Percentiles rank a stretch among this genome's conserved stretches.
Conservation (phyloP, 176 grass and related monocot genomes). For the Lolium rigidum region DNA sequence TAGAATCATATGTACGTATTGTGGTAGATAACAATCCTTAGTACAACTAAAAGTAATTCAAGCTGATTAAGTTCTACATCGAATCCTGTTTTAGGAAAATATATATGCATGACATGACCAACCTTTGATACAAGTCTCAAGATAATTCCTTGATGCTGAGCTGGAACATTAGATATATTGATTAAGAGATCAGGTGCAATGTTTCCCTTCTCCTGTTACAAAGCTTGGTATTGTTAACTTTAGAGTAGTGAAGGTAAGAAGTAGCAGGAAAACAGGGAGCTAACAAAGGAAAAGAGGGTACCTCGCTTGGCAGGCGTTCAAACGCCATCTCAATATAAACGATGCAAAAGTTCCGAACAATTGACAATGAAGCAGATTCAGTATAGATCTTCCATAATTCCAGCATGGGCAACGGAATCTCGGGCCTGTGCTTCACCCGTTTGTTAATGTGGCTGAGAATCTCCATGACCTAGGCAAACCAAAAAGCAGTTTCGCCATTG, state of each 20-base stretch:
- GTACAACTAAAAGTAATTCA: constrained; percentile 20
- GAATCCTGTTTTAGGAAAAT: neutral
- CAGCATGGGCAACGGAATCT: constrained; percentile 76
- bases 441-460: constrained; percentile 93
- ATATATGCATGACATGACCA: constrained; percentile 29
- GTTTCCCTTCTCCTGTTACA: constrained; percentile 69
- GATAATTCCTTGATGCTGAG: constrained; percentile 88
- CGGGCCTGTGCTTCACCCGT: constrained; percentile 81
- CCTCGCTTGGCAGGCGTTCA: constrained; percentile 72
- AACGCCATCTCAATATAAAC: constrained; percentile 97
- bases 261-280: neutral
- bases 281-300: constrained; percentile 29
- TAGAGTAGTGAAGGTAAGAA: neutral
- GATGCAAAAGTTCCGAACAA: constrained; percentile 84
- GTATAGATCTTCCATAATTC: constrained; percentile 94
- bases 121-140: constrained; percentile 90
- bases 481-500: neutral
- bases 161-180: constrained; percentile 68
- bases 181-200: constrained; percentile 84
- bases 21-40: neutral
- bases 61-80: neutral
- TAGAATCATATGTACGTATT: neutral
- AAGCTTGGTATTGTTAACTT: constrained; percentile 27
- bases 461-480: constrained; percentile 76
- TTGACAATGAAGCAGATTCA: constrained; percentile 54